phyloP scores from a whole-genome alignment of 2,329 filamentous ascomycete genomes.

The Calonectria ilicicola region DNA sequence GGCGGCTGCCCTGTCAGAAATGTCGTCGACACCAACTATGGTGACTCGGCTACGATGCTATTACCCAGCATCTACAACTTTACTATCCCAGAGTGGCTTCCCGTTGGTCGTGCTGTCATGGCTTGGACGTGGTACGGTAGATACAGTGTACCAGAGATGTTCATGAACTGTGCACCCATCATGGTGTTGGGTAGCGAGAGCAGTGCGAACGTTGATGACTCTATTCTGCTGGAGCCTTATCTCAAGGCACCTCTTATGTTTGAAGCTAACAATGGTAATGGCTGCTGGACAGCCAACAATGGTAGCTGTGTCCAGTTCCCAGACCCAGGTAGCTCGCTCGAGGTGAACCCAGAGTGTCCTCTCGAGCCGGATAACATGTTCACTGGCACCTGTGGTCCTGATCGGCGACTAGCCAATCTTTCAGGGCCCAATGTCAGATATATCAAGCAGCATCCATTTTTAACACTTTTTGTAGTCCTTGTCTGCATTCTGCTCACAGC shows the following conservation, averaged over 20 bases:
- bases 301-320: constrained; percentile 10
- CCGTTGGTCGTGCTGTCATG: constrained; percentile 55
- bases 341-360: neutral
- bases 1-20: neutral
- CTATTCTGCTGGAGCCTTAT: neutral
- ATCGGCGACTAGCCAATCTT: neutral
- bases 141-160: constrained; percentile 88
- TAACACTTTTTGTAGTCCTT: neutral
- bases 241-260: constrained; percentile 1
- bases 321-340: neutral
- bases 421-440: neutral
- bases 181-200: constrained; percentile 63
- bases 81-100: neutral
- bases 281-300: constrained; percentile 10
- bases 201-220: neutral
- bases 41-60: neutral
- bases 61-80: neutral
- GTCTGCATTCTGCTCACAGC: neutral
- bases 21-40: neutral
- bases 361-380: neutral
- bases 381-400: neutral
- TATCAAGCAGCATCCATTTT: neutral
- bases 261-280: constrained; percentile 12
- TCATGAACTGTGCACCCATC: constrained; percentile 88
- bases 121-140: constrained; percentile 93